Conservation (phyloP, 1,284 basidiomycete species). For the Ceratobasidium sp. region DNA sequence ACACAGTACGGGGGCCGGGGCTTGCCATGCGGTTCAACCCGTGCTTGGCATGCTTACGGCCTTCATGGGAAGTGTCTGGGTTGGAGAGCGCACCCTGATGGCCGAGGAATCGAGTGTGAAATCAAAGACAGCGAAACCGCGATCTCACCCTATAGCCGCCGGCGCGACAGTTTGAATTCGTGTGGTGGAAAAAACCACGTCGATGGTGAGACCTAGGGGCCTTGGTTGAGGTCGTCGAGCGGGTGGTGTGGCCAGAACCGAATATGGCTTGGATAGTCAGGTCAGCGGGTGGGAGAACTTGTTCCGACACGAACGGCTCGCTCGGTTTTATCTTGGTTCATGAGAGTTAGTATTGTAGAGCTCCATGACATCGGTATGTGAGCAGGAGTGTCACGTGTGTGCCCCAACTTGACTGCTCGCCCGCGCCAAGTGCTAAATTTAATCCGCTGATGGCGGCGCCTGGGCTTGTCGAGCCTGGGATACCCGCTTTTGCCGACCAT, state of each 20-base stretch:
- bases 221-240: constrained; percentile 32
- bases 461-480: not conserved
- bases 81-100: constrained; percentile 48
- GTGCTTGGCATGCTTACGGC: constrained; percentile 47
- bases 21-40: constrained; percentile 47
- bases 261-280: constrained; percentile 34
- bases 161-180: constrained; percentile 47
- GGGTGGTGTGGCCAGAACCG: constrained; percentile 33
- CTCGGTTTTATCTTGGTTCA: not conserved
- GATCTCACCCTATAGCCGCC: constrained; percentile 47
- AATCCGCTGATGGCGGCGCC: not conserved
- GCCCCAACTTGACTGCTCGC: constrained; percentile 14
- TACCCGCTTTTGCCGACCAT: not conserved
- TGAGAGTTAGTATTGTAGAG: not conserved
- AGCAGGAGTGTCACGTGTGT: constrained; percentile 29
- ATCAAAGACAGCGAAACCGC: not conserved
- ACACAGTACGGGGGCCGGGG: not conserved
- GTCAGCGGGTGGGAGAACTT: not conserved
- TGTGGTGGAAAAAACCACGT: constrained; percentile 44
- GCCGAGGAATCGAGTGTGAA: not conserved
- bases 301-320: not conserved
- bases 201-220: constrained; percentile 35
- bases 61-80: constrained; percentile 49
- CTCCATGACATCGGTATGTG: constrained; percentile 2
- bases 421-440: not conserved